Conservation (phyloP, 2,329 filamentous ascomycete species). For the Exophiala sp. region DNA sequence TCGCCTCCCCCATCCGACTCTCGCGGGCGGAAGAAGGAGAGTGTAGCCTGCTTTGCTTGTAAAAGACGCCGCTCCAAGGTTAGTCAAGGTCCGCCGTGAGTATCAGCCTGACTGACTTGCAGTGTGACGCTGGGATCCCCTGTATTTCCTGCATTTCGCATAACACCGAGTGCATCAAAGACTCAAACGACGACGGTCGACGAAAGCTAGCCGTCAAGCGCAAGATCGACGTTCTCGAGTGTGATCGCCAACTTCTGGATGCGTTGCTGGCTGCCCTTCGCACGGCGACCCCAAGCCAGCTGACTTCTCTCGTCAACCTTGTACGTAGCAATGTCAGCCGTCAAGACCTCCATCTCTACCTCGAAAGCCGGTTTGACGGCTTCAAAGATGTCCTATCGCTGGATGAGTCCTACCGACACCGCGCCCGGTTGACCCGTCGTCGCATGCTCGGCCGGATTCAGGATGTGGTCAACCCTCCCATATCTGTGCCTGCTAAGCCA, state of each 20-base stretch:
- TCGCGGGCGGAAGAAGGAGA: conserved; percentile 11
- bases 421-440: conserved; percentile 13
- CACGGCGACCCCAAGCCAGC: conserved; percentile 19
- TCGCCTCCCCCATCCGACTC: background rate
- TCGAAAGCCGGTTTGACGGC: conserved; percentile 22
- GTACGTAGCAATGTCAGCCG: conserved; percentile 30
- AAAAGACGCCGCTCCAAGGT: conserved; percentile 10
- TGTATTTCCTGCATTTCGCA: conserved; percentile 31
- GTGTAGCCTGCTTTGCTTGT: conserved; percentile 14
- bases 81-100: background rate
- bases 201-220: conserved; percentile 28
- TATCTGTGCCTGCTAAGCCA: conserved; percentile 31
- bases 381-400: background rate
- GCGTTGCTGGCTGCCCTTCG: conserved; percentile 26
- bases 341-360: conserved; percentile 26
- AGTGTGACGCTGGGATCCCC: conserved; percentile 32
- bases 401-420: background rate
- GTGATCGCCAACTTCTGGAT: conserved; percentile 30
- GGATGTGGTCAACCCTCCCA: conserved; percentile 30
- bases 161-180: conserved; percentile 29
- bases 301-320: conserved; percentile 25
- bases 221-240: conserved; percentile 33
- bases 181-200: conserved; percentile 31
- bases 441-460: conserved; percentile 28
- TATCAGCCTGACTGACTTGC: conserved; percentile 5